phyloP scores from a whole-genome alignment of 768 basidiomycete genomes.

The Russula sp. region DNA sequence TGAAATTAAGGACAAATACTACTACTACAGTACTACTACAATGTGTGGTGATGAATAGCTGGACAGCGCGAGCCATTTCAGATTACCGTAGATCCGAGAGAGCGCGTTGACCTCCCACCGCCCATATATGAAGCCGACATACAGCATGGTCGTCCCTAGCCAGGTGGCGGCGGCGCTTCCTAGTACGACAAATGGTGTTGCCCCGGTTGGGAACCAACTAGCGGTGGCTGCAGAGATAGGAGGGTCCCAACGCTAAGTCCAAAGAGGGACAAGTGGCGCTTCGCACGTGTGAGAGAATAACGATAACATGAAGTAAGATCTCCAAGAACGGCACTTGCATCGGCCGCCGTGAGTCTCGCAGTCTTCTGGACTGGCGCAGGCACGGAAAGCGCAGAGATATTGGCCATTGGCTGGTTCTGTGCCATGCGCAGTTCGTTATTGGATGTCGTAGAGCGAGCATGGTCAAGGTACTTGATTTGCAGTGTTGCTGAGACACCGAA shows the following conservation, averaged over 20 bases:
- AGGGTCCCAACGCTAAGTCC: conserved; percentile 57
- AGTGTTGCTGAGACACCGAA: conserved; percentile 82
- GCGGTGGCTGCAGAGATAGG: conserved; percentile 64
- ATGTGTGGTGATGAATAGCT: no score
- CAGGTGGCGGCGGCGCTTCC: conserved; percentile 73
- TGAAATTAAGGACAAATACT: no score
- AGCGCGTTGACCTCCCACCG: conserved; percentile 90
- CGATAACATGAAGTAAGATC: conserved; percentile 61
- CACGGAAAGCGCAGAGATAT: conserved; percentile 27
- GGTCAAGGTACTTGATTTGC: conserved; percentile 42
- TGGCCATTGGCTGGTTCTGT: conserved; percentile 25
- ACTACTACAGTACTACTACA: no score
- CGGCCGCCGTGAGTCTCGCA: conserved; percentile 17
- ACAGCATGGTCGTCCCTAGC: conserved; percentile 86
- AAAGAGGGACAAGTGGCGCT: conserved; percentile 64
- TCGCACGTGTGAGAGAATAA: conserved; percentile 55
- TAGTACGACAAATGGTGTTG: conserved; percentile 77
- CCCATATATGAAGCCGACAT: conserved; percentile 89
- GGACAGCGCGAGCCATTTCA: no score
- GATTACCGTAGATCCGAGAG: no score
- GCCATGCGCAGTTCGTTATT: no score
- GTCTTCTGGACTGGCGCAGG: conserved; percentile 9
- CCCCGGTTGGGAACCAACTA: conserved; percentile 73
- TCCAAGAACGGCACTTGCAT: conserved; percentile 46
- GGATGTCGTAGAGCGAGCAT: conserved; percentile 24